phyloP scores from a whole-genome alignment of 495 filamentous ascomycete species.

The Tetracladium marchalianum region DNA sequence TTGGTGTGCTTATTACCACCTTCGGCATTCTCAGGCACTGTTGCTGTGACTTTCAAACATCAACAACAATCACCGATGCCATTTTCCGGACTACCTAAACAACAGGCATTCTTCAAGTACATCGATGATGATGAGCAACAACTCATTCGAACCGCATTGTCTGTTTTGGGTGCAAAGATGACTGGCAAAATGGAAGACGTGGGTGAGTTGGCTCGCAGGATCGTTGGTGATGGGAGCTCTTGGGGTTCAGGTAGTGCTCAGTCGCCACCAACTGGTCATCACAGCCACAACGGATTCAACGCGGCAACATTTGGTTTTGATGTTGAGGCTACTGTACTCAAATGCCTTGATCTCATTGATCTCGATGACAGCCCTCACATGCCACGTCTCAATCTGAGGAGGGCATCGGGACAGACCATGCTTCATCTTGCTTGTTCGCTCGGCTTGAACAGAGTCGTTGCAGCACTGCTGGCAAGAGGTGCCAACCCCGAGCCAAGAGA shows the following conservation, averaged over 20 bases:
- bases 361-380: slow-evolving; percentile 60
- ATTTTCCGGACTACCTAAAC: slow-evolving; percentile 35
- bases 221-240: slow-evolving; percentile 33
- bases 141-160: slow-evolving; percentile 49
- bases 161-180: slow-evolving; percentile 46
- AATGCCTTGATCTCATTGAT: slow-evolving; percentile 67
- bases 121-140: slow-evolving; percentile 70
- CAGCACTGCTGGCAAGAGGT: slow-evolving; percentile 72
- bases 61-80: slow-evolving; percentile 38
- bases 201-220: slow-evolving; percentile 39
- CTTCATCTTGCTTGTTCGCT: slow-evolving; percentile 72
- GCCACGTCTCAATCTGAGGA: slow-evolving; percentile 52
- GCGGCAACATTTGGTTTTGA: slow-evolving; percentile 29
- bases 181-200: slow-evolving; percentile 41
- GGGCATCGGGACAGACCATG: slow-evolving; percentile 65
- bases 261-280: slow-evolving; percentile 9
- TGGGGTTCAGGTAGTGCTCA: slow-evolving; percentile 15
- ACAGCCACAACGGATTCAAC: slow-evolving; percentile 24
- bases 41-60: slow-evolving; percentile 65
- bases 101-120: slow-evolving; percentile 61
- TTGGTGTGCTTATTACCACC: slow-evolving; percentile 82
- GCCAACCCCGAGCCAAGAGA: slow-evolving; percentile 68
- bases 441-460: slow-evolving; percentile 66
- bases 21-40: slow-evolving; percentile 53
- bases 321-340: slow-evolving; percentile 64